Evolutionary conservation across 495 filamentous ascomycete species (phyloP).

Genomic region (Penicillium maclennaniae): DNA sequence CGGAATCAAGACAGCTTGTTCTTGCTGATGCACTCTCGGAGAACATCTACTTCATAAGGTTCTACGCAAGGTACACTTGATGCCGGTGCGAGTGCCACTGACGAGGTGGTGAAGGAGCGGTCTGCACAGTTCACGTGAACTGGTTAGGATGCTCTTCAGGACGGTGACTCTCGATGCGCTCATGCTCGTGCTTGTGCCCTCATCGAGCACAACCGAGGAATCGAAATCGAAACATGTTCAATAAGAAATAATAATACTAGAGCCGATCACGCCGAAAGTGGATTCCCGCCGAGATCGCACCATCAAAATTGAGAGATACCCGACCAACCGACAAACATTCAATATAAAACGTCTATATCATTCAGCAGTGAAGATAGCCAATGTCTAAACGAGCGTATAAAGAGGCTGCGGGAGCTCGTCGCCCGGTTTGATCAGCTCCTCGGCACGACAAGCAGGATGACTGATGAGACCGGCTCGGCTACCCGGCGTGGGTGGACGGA

Average conservation of each 20-base stretch:
- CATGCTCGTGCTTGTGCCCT: neutral
- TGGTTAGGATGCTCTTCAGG: neutral
- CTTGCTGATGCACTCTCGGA: too few species aligned
- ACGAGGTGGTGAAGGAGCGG: neutral
- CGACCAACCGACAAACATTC: too few species aligned
- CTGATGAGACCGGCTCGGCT: constrained; percentile 28
- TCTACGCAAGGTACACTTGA: neutral
- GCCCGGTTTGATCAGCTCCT: constrained; percentile 34
- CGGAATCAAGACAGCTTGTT: neutral
- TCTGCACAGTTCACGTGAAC: neutral
- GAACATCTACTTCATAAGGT: neutral
- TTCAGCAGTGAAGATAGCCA: neutral
- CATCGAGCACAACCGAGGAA: neutral
- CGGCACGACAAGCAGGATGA: constrained; percentile 23
- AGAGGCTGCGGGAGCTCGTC: constrained; percentile 57
- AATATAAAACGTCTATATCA: neutral
- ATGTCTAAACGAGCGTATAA: constrained; percentile 54
- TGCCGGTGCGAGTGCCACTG: neutral
- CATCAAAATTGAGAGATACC: neutral
- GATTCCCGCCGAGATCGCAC: neutral
- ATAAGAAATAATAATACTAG: neutral
- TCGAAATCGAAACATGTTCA: neutral
- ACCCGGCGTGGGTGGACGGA: constrained; percentile 43
- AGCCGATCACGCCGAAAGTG: neutral
- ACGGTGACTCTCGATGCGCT: neutral